Conservation (phyloP, 2,329 filamentous ascomycete species). For the Colletotrichum orbiculare region DNA sequence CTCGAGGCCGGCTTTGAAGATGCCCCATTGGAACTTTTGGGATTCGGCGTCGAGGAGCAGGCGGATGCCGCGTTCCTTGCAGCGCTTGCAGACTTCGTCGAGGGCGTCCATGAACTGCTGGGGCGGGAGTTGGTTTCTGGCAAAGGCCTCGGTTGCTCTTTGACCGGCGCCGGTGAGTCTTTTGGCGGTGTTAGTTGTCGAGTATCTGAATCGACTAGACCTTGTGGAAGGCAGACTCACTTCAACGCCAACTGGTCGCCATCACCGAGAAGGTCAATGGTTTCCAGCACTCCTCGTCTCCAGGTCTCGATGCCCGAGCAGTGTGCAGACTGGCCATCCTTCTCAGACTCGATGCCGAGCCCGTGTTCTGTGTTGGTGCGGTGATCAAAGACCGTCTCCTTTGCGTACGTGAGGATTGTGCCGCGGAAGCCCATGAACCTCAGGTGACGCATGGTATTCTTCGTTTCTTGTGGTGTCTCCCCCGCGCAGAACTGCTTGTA, state of each 20-base stretch:
- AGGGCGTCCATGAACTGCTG: conserved; percentile 77
- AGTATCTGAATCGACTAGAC: neutral
- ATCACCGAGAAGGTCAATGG: conserved; percentile 74
- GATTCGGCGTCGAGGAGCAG: conserved; percentile 91
- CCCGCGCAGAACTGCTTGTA: conserved; percentile 94
- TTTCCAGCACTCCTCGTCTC: conserved; percentile 79
- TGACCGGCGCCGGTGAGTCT: conserved; percentile 85
- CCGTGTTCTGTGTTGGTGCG: conserved; percentile 57
- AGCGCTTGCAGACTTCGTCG: conserved; percentile 78
- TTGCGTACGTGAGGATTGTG: conserved; percentile 86
- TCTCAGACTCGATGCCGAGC: conserved; percentile 55
- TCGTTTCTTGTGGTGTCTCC: conserved; percentile 76
- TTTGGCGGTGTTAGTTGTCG: neutral
- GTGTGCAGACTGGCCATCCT: conserved; percentile 60
- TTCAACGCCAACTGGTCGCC: conserved; percentile 76
- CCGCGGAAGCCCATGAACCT: conserved; percentile 83
- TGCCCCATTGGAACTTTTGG: conserved; percentile 79
- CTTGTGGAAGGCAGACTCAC: conserved; percentile 44
- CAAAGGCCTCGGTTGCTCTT: conserved; percentile 76
- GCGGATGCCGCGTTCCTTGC: conserved; percentile 74
- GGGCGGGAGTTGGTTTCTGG: conserved; percentile 70
- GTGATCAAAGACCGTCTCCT: conserved; percentile 79
- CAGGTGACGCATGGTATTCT: conserved; percentile 70
- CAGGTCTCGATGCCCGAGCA: conserved; percentile 74
- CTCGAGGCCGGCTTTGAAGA: conserved; percentile 80